Evolutionary conservation across 805 yeast genomes (phyloP).

Genomic region (Brettanomyces bruxellensis): DNA sequence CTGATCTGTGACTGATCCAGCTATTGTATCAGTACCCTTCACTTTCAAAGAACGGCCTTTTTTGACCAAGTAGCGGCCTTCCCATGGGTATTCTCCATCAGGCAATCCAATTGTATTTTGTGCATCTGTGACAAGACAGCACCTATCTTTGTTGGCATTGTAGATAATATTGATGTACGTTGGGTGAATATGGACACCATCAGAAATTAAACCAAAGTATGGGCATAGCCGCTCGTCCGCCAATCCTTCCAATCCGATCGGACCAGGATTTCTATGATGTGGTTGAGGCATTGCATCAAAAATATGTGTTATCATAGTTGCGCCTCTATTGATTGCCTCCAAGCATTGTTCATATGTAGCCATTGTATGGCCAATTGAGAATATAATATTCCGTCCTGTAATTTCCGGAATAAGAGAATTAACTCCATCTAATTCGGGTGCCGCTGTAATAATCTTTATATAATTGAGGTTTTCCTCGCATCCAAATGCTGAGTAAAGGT

Average conservation of each 20-base stretch:
- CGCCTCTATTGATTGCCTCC: slow-evolving; percentile 41
- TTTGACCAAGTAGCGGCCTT: slow-evolving; percentile 36
- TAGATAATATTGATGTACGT: slow-evolving; percentile 42
- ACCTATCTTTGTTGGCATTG: slow-evolving; percentile 41
- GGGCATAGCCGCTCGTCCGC: slow-evolving; percentile 26
- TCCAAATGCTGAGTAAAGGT: slow-evolving; percentile 30
- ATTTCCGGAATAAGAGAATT: slow-evolving; percentile 31
- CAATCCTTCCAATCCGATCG: slow-evolving; percentile 33
- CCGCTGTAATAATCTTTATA: slow-evolving; percentile 37
- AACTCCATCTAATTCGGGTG: slow-evolving; percentile 41
- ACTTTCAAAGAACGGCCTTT: slow-evolving; percentile 37
- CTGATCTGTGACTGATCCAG: slow-evolving; percentile 52
- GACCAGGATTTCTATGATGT: slow-evolving; percentile 51
- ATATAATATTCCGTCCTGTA: slow-evolving; percentile 22
- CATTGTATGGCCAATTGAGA: slow-evolving; percentile 41
- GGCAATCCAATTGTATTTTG: slow-evolving; percentile 48
- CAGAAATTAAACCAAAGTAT: slow-evolving; percentile 45
- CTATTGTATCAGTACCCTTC: slow-evolving; percentile 48
- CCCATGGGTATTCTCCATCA: slow-evolving; percentile 49
- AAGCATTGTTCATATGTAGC: slow-evolving; percentile 26
- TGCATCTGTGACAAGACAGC: slow-evolving; percentile 51
- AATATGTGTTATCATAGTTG: slow-evolving; percentile 51
- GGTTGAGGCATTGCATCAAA: slow-evolving; percentile 56
- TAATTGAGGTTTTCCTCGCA: slow-evolving; percentile 22
- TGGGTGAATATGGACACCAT: slow-evolving; percentile 54